phyloP scores from a whole-genome alignment of 2,329 filamentous ascomycete species.

The Pestalotiopsis sp. region DNA sequence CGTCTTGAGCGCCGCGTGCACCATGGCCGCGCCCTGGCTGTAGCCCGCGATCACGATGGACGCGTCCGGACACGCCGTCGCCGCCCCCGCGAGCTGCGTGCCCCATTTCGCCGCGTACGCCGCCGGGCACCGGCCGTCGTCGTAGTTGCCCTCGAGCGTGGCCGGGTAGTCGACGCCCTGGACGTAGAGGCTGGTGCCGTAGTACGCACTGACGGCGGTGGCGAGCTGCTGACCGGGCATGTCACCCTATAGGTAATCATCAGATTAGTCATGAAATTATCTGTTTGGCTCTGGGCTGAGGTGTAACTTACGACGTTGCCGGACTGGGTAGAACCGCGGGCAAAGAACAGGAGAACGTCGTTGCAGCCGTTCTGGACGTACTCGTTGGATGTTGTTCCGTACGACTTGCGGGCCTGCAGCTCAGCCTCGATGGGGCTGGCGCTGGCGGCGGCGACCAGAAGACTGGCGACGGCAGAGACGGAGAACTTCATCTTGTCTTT shows the following conservation, averaged over 20 bases:
- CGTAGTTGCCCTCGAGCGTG: constrained; percentile 27
- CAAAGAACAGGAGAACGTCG: constrained; percentile 9
- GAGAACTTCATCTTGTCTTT: constrained; percentile 8
- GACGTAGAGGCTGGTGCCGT: constrained; percentile 6
- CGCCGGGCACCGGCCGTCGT: constrained; percentile 28
- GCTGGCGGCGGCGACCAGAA: constrained; percentile 3
- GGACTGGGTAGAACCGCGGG: background rate
- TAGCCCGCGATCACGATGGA: constrained; percentile 36
- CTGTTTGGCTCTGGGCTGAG: background rate
- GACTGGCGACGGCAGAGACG: background rate
- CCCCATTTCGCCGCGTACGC: constrained; percentile 30
- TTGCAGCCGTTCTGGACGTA: constrained; percentile 2
- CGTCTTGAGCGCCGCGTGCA: constrained; percentile 32
- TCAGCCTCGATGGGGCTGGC: constrained; percentile 5
- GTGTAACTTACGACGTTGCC: background rate
- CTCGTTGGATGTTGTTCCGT: constrained; percentile 6
- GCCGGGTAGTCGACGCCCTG: constrained; percentile 30
- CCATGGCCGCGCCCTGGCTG: constrained; percentile 34
- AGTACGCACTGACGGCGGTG: constrained; percentile 1
- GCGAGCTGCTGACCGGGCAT: constrained; percentile 8
- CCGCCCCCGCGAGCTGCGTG: constrained; percentile 30
- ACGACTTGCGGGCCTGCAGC: constrained; percentile 2
- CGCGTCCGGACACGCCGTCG: constrained; percentile 32
- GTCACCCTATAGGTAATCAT: background rate
- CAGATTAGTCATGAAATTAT: background rate